These are phyloP conservation scores for Lichenothelia convexa DNA, from an alignment of 495 filamentous ascomycete genomes.

Conservation along the genomic window DNA sequence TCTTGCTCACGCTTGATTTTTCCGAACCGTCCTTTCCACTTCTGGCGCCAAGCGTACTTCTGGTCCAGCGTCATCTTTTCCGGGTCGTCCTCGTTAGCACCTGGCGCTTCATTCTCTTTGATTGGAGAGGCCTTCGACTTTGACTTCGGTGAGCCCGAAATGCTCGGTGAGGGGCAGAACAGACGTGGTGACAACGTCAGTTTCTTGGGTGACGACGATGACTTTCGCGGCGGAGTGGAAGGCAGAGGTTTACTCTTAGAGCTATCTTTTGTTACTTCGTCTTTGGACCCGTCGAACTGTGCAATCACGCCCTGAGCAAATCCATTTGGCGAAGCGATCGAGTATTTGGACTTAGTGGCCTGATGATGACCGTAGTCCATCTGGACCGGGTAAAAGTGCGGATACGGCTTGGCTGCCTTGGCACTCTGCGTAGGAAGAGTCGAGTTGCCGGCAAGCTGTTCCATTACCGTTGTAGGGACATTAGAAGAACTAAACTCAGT, in stretches of 20 bases:
- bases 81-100: slow-evolving; percentile 1
- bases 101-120: background rate
- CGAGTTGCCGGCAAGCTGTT: too few relatives aligned
- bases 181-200: slow-evolving; percentile 1
- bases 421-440: too few relatives aligned
- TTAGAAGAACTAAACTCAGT: too few relatives aligned
- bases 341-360: slow-evolving; percentile 6
- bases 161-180: slow-evolving; percentile 1
- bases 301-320: slow-evolving; percentile 2
- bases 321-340: slow-evolving; percentile 5
- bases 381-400: slow-evolving; percentile 2
- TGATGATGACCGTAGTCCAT: slow-evolving; percentile 6
- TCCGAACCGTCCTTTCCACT: background rate
- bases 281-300: background rate
- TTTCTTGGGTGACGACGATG: background rate
- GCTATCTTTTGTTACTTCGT: background rate
- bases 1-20: background rate
- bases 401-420: slow-evolving; percentile 5
- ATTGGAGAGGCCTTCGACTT: slow-evolving; percentile 11
- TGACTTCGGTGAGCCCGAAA: slow-evolving; percentile 3
- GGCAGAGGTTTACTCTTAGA: background rate
- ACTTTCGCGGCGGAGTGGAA: too few relatives aligned
- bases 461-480: too few relatives aligned
- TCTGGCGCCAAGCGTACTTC: background rate
- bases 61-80: background rate